Evolutionary conservation across 2,329 filamentous ascomycete species (phyloP), one percentile per base, ranked within the genome.

Genomic region (Nothopassalora personata): DNA sequence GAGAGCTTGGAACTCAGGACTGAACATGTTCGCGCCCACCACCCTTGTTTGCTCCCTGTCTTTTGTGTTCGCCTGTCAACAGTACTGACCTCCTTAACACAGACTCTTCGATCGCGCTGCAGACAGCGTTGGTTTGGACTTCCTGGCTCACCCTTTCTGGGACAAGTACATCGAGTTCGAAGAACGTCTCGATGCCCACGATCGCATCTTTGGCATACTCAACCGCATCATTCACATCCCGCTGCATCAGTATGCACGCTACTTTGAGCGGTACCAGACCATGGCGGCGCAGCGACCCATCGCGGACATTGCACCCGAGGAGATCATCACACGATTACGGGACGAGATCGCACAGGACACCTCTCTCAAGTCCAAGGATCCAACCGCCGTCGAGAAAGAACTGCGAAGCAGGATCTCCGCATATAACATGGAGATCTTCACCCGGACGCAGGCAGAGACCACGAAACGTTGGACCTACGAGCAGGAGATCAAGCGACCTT

Each of bases 91-190:
- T 68, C 66, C 62, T 60, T 39, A 54, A 39, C 52, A 57, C 67
- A 99, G 94, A 67, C 83, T 97, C 8, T 97, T 97, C 72, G 93
- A 99, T 73, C 89, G 94, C 66, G 94, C 89, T 63, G 89, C 91
- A 30, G 83, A 83, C 31, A 87, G 84, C 68, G 91, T 96, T 45
- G 94, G 94, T 15, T 82, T 97, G 18, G 94, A 99, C 75, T 99
- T 96, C 72, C 81, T 96, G 31, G 88, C 92, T 1, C 91, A 97
- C 72, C 91, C 91, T 1, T 97, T 99, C 77, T 99, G 94, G 94
- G 94, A 99, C 75, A 97, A 96, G 76, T 99, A 96, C 71, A 85
- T 99, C 64, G 94, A 97, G 72, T 97, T 95, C 70, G 94, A 97
- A 73, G 92, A 97, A 73, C 88, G 92, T 1, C 81, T 93, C 62